Conservation (phyloP, 176 grass and related monocot genomes). For the Oryza punctata region DNA sequence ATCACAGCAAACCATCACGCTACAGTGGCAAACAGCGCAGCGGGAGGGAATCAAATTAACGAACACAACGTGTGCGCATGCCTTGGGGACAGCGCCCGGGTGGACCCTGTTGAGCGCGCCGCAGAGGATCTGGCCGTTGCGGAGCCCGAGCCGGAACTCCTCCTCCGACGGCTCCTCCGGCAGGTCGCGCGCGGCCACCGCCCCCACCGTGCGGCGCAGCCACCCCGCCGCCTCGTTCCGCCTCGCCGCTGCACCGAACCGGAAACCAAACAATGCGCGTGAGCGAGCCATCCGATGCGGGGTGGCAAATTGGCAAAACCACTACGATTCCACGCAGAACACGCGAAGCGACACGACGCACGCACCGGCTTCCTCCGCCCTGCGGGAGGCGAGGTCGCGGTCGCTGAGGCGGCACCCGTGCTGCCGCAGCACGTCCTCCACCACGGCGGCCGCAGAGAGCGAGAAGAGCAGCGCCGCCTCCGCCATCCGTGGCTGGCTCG, state of each 20-base stretch:
- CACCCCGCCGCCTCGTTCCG: slow-evolving; percentile 89
- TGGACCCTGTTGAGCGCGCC: slow-evolving; percentile 94
- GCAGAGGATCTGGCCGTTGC: slow-evolving; percentile 95
- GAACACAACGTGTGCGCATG: slow-evolving; percentile 41
- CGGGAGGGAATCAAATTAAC: slow-evolving; percentile 26
- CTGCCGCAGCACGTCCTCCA: slow-evolving; percentile 91
- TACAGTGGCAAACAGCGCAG: neutral
- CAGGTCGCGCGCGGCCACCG: slow-evolving; percentile 74
- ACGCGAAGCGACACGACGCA: neutral
- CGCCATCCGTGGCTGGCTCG: slow-evolving; percentile 42
- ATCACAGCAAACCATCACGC: slow-evolving; percentile 4
- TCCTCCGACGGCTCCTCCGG: slow-evolving; percentile 94
- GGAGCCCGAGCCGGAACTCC: slow-evolving; percentile 88
- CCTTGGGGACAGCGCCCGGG: slow-evolving; percentile 88
- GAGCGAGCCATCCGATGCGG: neutral
- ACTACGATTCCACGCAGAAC: neutral
- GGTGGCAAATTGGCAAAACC: neutral
- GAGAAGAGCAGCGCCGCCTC: slow-evolving; percentile 58
- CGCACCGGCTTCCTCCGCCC: slow-evolving; percentile 84
- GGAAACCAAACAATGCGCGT: neutral
- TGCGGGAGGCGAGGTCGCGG: slow-evolving; percentile 79
- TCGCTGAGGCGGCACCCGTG: slow-evolving; percentile 85
- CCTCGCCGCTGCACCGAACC: slow-evolving; percentile 63
- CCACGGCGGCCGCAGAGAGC: slow-evolving; percentile 72
- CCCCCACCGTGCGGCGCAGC: slow-evolving; percentile 87